Evolutionary conservation across 2,329 filamentous ascomycete genomes (phyloP).

Genomic region (Ophiosphaerella herpotricha): DNA sequence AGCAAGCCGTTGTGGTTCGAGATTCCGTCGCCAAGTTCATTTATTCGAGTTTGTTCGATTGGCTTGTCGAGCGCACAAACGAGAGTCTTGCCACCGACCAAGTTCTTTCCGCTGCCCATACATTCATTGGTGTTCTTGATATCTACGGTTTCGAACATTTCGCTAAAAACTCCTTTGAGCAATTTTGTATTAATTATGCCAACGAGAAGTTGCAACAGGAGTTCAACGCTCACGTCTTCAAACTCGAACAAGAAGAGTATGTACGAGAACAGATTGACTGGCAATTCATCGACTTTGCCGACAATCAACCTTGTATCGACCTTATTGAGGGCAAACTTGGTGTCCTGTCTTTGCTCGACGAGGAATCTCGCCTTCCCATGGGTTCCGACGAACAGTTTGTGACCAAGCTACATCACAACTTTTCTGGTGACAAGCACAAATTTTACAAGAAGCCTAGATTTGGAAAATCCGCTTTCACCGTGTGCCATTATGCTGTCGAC

Average conservation of each 20-base stretch:
- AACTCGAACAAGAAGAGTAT: slow-evolving; percentile 98
- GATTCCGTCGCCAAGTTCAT: slow-evolving; percentile 99
- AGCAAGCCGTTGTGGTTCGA: slow-evolving; percentile 90
- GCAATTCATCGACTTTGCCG: slow-evolving; percentile 99
- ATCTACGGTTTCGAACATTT: slow-evolving; percentile 99
- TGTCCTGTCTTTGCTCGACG: slow-evolving; percentile 87
- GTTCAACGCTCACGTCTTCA: slow-evolving; percentile 99
- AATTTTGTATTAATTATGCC: slow-evolving; percentile 99
- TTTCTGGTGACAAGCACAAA: slow-evolving; percentile 84
- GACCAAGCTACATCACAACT: slow-evolving; percentile 94
- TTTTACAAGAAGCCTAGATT: slow-evolving; percentile 99
- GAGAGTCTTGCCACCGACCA: slow-evolving; percentile 85
- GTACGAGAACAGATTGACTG: slow-evolving; percentile 95
- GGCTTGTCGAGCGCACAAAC: slow-evolving; percentile 98
- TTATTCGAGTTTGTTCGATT: slow-evolving; percentile 97
- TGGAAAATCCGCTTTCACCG: slow-evolving; percentile 95
- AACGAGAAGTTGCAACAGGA: slow-evolving; percentile 99
- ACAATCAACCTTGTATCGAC: slow-evolving; percentile 99
- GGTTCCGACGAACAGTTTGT: slow-evolving; percentile 97
- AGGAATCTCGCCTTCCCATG: slow-evolving; percentile 96
- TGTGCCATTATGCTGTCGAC: slow-evolving; percentile 97
- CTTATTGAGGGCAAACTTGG: slow-evolving; percentile 96
- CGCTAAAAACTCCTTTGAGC: slow-evolving; percentile 98
- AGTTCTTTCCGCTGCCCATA: slow-evolving; percentile 77
- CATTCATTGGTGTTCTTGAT: slow-evolving; percentile 98